Evolutionary conservation across 768 basidiomycete species (phyloP).

Genomic region (Coprinellus micaceus): DNA sequence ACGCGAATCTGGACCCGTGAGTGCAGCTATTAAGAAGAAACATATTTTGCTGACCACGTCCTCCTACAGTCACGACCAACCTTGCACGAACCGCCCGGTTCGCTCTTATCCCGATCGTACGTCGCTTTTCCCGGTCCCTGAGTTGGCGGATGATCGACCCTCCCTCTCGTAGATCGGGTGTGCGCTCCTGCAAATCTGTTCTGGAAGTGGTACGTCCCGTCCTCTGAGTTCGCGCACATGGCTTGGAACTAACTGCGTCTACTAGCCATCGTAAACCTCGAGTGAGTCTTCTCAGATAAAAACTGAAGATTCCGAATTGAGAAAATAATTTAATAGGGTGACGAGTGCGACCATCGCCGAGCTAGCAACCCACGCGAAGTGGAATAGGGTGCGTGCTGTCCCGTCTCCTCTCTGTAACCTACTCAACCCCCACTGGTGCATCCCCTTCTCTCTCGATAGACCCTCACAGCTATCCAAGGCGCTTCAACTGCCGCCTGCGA

Average conservation of each 20-base stretch:
- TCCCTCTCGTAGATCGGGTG: too few species aligned
- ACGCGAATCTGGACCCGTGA: slow-evolving; percentile 6
- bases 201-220: not conserved
- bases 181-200: too few species aligned
- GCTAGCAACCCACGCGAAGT: not conserved
- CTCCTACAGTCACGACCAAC: not conserved
- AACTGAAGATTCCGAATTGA: too few species aligned
- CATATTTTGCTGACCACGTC: not conserved
- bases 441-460: not conserved
- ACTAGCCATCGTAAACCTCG: not conserved
- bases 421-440: not conserved
- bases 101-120: not conserved
- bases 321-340: not conserved
- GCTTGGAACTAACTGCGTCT: too few species aligned
- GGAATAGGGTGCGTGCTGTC: not conserved
- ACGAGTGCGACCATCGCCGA: not conserved
- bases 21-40: too few species aligned
- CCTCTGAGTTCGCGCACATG: not conserved
- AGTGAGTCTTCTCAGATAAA: too few species aligned
- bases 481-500: slow-evolving; percentile 1
- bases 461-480: slow-evolving; percentile 2
- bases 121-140: too few species aligned
- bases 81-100: not conserved
- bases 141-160: too few species aligned
- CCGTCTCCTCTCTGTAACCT: too few species aligned